These are phyloP conservation scores for Pleurotus ostreatus DNA, from an alignment of 768 basidiomycete species.

Conservation along the genomic window DNA sequence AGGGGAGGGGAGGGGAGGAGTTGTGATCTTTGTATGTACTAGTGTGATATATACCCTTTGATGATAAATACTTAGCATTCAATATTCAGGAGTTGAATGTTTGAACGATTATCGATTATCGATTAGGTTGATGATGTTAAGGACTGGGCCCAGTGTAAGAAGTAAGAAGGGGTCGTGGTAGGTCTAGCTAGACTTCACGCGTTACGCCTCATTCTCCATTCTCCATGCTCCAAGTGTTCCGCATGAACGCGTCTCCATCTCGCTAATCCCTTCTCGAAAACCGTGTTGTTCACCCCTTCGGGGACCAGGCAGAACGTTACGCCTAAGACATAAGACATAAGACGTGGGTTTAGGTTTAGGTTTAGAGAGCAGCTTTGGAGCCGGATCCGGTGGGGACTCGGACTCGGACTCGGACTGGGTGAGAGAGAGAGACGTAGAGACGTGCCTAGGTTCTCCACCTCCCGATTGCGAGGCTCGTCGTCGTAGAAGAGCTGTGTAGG, in stretches of 20 bases:
- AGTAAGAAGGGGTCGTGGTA: too few relatives aligned
- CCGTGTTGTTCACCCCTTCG: slow-evolving; percentile 52
- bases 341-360: neutral
- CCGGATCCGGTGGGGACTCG: too few relatives aligned
- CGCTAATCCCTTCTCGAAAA: slow-evolving; percentile 67
- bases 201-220: neutral
- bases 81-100: too few relatives aligned
- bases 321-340: slow-evolving; percentile 34
- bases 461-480: slow-evolving; percentile 60
- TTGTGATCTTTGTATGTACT: too few relatives aligned
- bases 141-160: too few relatives aligned
- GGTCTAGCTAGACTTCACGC: neutral
- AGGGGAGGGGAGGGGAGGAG: too few relatives aligned
- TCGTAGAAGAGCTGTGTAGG: slow-evolving; percentile 59
- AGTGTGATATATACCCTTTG: too few relatives aligned
- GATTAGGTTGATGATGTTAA: too few relatives aligned
- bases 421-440: neutral
- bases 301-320: slow-evolving; percentile 79
- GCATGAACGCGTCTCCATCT: slow-evolving; percentile 50
- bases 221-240: neutral
- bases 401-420: too few relatives aligned
- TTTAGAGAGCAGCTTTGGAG: neutral
- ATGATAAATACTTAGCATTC: too few relatives aligned
- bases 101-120: too few relatives aligned
- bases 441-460: slow-evolving; percentile 58